phyloP scores from a whole-genome alignment of 177 flowering plant species.

The Vitis hybrid region DNA sequence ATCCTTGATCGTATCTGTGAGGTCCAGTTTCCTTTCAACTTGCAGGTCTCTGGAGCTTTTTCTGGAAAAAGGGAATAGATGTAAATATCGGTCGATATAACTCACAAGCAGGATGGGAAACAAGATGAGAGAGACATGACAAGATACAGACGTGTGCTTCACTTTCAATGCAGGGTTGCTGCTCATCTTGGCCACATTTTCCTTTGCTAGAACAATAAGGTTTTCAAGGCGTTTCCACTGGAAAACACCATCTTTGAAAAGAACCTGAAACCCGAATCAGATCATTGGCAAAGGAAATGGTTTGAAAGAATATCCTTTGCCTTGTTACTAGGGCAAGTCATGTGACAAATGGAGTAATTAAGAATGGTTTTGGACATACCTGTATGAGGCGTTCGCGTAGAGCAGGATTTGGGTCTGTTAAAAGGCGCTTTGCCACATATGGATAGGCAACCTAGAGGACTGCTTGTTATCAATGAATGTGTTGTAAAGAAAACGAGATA shows the following conservation, averaged over 20 bases:
- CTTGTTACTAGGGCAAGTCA: no score
- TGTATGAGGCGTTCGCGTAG: conserved; percentile 96
- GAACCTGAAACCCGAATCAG: conserved; percentile 23
- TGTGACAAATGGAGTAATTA: background rate
- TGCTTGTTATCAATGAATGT: conserved; percentile 6
- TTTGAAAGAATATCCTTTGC: background rate
- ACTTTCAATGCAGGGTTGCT: conserved; percentile 83
- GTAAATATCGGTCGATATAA: background rate
- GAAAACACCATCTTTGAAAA: conserved; percentile 90
- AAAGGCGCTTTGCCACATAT: conserved; percentile 92
- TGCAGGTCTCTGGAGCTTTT: conserved; percentile 41
- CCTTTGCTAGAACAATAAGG: conserved; percentile 88
- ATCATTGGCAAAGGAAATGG: background rate
- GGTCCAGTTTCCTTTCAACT: conserved; percentile 66
- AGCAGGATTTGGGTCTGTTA: conserved; percentile 97
- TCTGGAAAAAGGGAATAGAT: conserved; percentile 32
- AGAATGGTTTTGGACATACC: conserved; percentile 36
- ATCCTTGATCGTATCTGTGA: conserved; percentile 93
- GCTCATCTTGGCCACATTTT: conserved; percentile 92
- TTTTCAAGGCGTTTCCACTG: conserved; percentile 99
- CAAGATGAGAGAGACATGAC: conserved; percentile 4
- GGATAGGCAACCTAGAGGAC: conserved; percentile 87
- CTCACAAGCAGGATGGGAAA: background rate
- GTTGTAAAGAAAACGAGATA: background rate
- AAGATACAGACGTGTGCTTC: conserved; percentile 48